Evolutionary conservation across 2,329 filamentous ascomycete species (phyloP), one percentile per base, ranked within the genome.

Genomic region (Fusarium brevicatenulatum): DNA sequence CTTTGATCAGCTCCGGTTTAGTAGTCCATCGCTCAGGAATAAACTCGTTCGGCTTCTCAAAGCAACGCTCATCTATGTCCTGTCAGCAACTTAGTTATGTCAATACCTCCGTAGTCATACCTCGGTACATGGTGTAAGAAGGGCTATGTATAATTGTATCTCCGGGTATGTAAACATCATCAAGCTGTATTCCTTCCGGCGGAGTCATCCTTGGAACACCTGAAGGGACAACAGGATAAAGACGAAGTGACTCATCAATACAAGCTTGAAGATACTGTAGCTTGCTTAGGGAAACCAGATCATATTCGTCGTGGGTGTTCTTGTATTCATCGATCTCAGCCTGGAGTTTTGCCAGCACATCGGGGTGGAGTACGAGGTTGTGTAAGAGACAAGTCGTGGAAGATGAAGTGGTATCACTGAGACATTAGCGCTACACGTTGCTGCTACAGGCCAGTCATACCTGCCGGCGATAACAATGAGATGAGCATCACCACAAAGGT

Each of bases 21-120:
- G 65, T 63, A 1, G 71, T 74, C 72, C 72, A 74, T 23, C 72
- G 30, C 40, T 74, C 72, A 0, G 71, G 72, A 2, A 74, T 58
- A 2, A 74, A 74, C 10, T 74, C 71, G 6, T 64, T 55, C 0
- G 71, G 71, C 4, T 25, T 54, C 7, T 42, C 42, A 32, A 74
- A 74, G 16, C 61, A 46, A 16, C 72, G 43, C n/a, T 64, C 56
- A 37, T 74, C 72, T 74, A 2, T 4, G 0, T 0, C 42, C 7
- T 25, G 53, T 54, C 3, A 9, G 18, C 25, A 16, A 36, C 15
- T 16, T 36, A 9, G 15, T 36, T 36, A 16, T 36, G 34, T 16
- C 3, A 16, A 16, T 9, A 2, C 3, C 15, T 36, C 3, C 8
- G 2, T 36, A 36, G 7, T 16, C 34, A 36, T 62, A 70, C 72